These are phyloP conservation scores for Ganoderma resinaceum DNA, from an alignment of 1,284 basidiomycete genomes.

Conservation along the genomic window DNA sequence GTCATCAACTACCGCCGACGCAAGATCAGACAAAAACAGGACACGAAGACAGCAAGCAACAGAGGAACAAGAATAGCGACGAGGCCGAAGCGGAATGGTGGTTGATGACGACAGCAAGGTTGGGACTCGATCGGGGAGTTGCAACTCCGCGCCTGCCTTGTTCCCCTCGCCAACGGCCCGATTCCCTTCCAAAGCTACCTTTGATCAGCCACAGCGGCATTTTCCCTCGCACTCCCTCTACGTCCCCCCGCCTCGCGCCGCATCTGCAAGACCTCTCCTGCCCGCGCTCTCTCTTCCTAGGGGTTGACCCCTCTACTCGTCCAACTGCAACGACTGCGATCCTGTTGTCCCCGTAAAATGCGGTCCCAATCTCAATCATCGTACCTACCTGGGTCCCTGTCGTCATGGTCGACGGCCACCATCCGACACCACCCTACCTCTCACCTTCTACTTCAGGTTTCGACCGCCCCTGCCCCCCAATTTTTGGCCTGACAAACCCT, in stretches of 20 bases:
- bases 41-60: not conserved
- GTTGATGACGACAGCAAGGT: not conserved
- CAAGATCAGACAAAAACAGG: not conserved
- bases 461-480: not conserved
- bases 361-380: not conserved
- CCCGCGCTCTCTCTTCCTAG: not conserved
- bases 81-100: not conserved
- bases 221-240: not conserved
- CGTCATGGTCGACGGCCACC: not conserved
- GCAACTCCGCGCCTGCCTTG: conserved; percentile 6
- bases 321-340: too few species aligned
- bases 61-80: not conserved
- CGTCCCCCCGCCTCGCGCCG: not conserved
- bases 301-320: not conserved
- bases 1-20: not conserved
- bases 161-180: not conserved
- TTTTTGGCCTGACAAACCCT: not conserved
- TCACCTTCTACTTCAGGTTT: not conserved
- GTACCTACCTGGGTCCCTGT: not conserved
- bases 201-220: not conserved
- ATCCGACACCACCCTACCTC: not conserved
- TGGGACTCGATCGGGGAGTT: not conserved
- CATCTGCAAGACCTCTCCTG: not conserved
- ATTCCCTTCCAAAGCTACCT: not conserved
- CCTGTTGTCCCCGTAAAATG: not conserved